Conservation (phyloP, 805 yeast genomes). For the Yarrowia keelungensis region DNA sequence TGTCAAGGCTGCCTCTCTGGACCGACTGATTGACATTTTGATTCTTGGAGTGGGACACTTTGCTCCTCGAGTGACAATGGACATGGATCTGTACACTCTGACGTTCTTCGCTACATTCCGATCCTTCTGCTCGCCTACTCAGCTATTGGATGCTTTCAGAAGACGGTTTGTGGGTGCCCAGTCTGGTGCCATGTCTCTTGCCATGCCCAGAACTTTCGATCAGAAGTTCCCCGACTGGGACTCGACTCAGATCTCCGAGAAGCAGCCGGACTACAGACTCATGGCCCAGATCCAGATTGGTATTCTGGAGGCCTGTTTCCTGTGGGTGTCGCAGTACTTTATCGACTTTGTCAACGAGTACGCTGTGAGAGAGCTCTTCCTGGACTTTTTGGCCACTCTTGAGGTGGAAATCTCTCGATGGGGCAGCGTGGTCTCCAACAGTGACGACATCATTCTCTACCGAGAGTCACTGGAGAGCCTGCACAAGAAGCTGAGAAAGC, state of each 20-base stretch:
- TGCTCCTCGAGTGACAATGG: slow-evolving; percentile 58
- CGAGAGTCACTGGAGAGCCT: slow-evolving; percentile 50
- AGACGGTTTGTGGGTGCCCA: slow-evolving; percentile 67
- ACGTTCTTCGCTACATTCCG: slow-evolving; percentile 75
- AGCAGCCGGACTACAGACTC: slow-evolving; percentile 58
- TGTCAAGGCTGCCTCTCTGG: slow-evolving; percentile 73
- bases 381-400: slow-evolving; percentile 68
- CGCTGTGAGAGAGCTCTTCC: slow-evolving; percentile 62
- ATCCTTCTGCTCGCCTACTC: slow-evolving; percentile 65
- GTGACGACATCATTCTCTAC: slow-evolving; percentile 40
- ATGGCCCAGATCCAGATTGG: slow-evolving; percentile 83
- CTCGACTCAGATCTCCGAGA: slow-evolving; percentile 43
- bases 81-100: slow-evolving; percentile 67
- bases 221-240: slow-evolving; percentile 46
- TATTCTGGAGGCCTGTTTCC: slow-evolving; percentile 74
- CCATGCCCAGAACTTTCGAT: slow-evolving; percentile 22
- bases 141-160: slow-evolving; percentile 60
- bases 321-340: slow-evolving; percentile 75
- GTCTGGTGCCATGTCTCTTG: slow-evolving; percentile 65
- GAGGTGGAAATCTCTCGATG: slow-evolving; percentile 64
- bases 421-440: slow-evolving; percentile 38
- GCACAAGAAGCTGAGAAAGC: slow-evolving; percentile 70
- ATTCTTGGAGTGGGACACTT: slow-evolving; percentile 74
- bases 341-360: slow-evolving; percentile 75
- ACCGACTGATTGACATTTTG: slow-evolving; percentile 77